Evolutionary conservation across 2,329 filamentous ascomycete species (phyloP), one percentile per base, ranked within the genome.

Genomic region (Pseudofabraea citricarpa): DNA sequence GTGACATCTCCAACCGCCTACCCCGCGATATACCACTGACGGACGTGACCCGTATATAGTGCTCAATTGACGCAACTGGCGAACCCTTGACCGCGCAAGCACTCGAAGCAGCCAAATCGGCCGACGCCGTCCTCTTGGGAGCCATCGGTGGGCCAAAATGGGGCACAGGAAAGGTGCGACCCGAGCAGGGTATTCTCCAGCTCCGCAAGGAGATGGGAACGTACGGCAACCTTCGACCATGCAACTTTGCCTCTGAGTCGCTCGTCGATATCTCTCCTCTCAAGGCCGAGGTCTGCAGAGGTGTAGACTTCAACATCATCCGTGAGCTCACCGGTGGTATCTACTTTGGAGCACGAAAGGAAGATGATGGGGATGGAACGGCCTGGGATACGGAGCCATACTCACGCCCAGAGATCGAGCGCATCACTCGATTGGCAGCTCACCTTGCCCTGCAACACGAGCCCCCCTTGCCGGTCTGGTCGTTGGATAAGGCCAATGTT

Each of bases 81-180:
- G 77, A 71, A 22, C 83, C 91, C 22, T 73, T 97, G 49, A 95
- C 90, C 41, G 83, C 93, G 56, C 81, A 85, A 58, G 88, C 90
- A 49, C 85, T 97, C 56, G 71, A 71, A 12, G 90, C 89, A 26
- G 90, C 89, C 54, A 90, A 94, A 67, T 73, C 77, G 40, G 90
- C 90, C 51, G 86, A 95, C 66, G 91, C 90, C 29, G 85, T 97
- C 47, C 82, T 97, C 47, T 82, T 97, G 43, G 91, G 90, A 55
- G 89, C 91, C 56, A 94, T 97, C 60, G 91, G 91, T 56, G 91
- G 91, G n/a, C 91, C 93, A 12, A 67, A 96, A 88, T 97, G 90
- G 89, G 90, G 90, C 49, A 93, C 89, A 23, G 88, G 87, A 54
- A 70, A 81, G 45, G 85, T 96, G 51, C 87, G 90, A 35, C 91